A percentile compares a stretch with the other conserved stretches of the same genome.
phyloP scores from a whole-genome alignment of 768 basidiomycete species.

The Leccinum aurantiacum region DNA sequence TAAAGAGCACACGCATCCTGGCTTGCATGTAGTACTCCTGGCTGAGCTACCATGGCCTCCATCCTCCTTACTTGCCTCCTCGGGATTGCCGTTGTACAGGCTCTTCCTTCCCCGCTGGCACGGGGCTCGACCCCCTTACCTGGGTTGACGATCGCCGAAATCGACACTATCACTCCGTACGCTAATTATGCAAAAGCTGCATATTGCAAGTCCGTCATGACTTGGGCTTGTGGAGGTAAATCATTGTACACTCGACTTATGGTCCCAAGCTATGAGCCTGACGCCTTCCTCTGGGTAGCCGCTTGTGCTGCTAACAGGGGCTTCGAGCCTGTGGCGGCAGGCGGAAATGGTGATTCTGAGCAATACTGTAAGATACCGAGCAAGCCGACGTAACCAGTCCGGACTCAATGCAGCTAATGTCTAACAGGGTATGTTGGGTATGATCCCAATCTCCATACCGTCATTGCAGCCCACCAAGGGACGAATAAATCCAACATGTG shows the following conservation, averaged over 20 bases:
- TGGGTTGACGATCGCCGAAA: conserved; percentile 38
- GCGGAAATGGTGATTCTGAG: conserved; percentile 40
- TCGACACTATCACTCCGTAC: conserved; percentile 46
- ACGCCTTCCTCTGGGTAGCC: conserved; percentile 18
- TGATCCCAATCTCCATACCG: conserved; percentile 34
- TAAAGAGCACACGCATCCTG: background rate
- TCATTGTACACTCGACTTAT: background rate
- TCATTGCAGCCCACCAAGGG: conserved; percentile 39
- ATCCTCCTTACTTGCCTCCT: conserved; percentile 11
- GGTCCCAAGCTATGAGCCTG: background rate
- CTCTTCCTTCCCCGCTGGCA: conserved; percentile 29
- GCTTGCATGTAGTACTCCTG: background rate
- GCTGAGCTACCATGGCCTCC: conserved; percentile 4
- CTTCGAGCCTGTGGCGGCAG: conserved; percentile 45
- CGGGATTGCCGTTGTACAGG: conserved; percentile 3
- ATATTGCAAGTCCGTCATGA: conserved; percentile 44
- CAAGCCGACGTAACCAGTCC: background rate
- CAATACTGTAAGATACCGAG: conserved; percentile 39
- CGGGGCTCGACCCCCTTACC: conserved; percentile 22
- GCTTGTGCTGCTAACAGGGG: conserved; percentile 43
- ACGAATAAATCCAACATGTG: conserved; percentile 28
- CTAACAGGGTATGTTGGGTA: conserved; percentile 38
- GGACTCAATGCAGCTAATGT: background rate
- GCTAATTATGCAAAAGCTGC: conserved; percentile 49
- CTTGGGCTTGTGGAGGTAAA: conserved; percentile 56